Base-by-base conservation (phyloP, 805 yeast genomes). In the Yueomyces sp. region DNA sequence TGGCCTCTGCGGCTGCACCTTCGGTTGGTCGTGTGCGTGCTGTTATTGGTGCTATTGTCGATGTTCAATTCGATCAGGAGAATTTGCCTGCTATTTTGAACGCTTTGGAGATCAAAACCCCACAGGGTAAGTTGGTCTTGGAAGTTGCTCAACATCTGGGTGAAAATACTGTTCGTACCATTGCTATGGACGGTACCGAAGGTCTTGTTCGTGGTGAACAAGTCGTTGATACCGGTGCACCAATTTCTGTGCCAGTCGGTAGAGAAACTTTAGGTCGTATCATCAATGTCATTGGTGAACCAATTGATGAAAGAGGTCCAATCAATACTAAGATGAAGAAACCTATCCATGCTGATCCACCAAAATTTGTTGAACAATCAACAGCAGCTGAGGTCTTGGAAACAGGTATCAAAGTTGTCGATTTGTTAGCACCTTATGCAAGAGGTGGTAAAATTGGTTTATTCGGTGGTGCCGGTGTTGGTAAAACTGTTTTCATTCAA, bases 391-490 rank as follows among this genome's bases (percentile, higher is more conserved):
- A 92, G 79, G 88, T 92, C 63, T 81, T 19, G 19, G 98, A 88
- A 77, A 90, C 98, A 55, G 96, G 98, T 86, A 90, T 90, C 70
- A 90, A 90, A 81, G 98, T 90, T 72, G 98, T 90, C 75, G 98
- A 90, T 70, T 78, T 90, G 67, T 80, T 90, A 59, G 98, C 98
- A 60, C 98, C 98, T 61, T 90, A 90, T 78, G 97, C 98, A 68
- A 87, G 96, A 85, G 98, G 98, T 85, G 98, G 98, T 85, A 90
- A 90, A 82, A 90, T 90, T 86, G 98, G 98, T 82, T 81, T 90
- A 67, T 90, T 90, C 84, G 98, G 98, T 79, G 98, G 98, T 90
- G 98, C 98, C 72, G 98, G 98, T 90, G 98, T 90, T 85, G 98
- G 98, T 76, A 90, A 90, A 76, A 90, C 98, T 72, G 98, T 90